These are phyloP conservation scores for Symmetrospora coprosmae DNA, from an alignment of 768 basidiomycete species.

Conservation along the genomic window DNA sequence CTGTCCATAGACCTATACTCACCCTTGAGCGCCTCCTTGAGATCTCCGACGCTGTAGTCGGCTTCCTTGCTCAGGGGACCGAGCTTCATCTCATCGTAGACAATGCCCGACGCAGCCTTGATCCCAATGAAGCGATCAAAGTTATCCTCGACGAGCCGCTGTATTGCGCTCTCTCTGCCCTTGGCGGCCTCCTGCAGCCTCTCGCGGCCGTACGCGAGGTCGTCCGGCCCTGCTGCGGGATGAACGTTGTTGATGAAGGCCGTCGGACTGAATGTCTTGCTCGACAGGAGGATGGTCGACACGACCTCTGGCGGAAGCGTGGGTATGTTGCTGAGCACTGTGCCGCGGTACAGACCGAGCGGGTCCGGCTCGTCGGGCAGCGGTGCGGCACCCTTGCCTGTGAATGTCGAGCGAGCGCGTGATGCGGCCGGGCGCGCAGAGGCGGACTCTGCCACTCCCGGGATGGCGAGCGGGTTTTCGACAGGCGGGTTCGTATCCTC, in stretches of 20 bases:
- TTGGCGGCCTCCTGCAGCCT: slow-evolving; percentile 52
- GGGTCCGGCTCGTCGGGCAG: slow-evolving; percentile 42
- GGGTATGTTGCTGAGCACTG: slow-evolving; percentile 29
- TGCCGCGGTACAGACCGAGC: slow-evolving; percentile 48
- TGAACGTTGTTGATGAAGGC: slow-evolving; percentile 78
- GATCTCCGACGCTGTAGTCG: slow-evolving; percentile 67
- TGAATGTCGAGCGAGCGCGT: no score
- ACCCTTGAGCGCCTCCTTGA: slow-evolving; percentile 79
- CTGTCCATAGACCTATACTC: slow-evolving; percentile 29
- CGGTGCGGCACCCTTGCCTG: slow-evolving; percentile 90
- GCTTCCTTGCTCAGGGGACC: slow-evolving; percentile 59
- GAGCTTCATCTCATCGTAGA: slow-evolving; percentile 85
- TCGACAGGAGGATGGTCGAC: slow-evolving; percentile 66
- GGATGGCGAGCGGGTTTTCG: not conserved
- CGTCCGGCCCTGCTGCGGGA: slow-evolving; percentile 87
- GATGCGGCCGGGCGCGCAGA: not conserved
- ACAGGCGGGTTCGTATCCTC: not conserved
- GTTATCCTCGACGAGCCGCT: slow-evolving; percentile 89
- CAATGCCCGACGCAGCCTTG: slow-evolving; percentile 85
- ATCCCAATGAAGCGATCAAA: slow-evolving; percentile 96
- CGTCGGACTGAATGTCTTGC: slow-evolving; percentile 93
- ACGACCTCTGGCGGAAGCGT: slow-evolving; percentile 33
- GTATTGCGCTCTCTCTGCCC: slow-evolving; percentile 79
- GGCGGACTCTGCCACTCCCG: not conserved
- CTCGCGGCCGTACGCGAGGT: slow-evolving; percentile 60